Percentiles rank a stretch among this genome's conserved stretches.
Conservation (phyloP, 2,329 filamentous ascomycete species). For the Ceratocystis albifundus region DNA sequence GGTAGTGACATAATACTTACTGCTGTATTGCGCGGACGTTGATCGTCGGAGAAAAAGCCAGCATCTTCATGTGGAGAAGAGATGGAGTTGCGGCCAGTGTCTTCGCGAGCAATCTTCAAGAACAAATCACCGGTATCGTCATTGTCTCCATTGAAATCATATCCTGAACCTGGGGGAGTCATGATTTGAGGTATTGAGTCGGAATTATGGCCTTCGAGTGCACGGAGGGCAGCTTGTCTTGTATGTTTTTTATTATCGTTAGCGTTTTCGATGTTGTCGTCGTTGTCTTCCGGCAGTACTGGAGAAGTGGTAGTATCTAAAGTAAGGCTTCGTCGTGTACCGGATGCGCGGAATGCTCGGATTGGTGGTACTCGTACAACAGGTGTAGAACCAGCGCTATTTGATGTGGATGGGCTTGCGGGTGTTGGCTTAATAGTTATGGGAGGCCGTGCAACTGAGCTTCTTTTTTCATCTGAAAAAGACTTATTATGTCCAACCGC, state of each 20-base stretch:
- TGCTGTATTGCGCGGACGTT: conserved; percentile 7
- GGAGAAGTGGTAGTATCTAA: conserved; percentile 42
- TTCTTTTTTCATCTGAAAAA: conserved; percentile 39
- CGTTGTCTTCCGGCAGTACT: conserved; percentile 36
- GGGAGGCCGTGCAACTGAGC: conserved; percentile 30
- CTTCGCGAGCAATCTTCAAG: conserved; percentile 47
- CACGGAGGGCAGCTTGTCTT: conserved; percentile 41
- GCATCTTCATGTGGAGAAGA: conserved; percentile 30
- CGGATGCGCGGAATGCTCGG: conserved; percentile 45
- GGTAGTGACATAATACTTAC: conserved; percentile 34
- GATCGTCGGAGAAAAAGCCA: conserved; percentile 21
- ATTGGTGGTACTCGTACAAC: conserved; percentile 41
- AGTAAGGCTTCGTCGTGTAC: conserved; percentile 43
- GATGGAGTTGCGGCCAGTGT: conserved; percentile 33
- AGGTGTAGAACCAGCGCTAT: conserved; percentile 26
- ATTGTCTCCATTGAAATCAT: conserved; percentile 29
- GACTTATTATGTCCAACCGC: conserved; percentile 11
- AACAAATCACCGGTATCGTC: conserved; percentile 50
- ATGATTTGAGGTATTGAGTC: conserved; percentile 26
- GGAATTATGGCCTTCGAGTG: conserved; percentile 38
- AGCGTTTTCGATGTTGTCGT: conserved; percentile 34
- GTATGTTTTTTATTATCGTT: conserved; percentile 26
- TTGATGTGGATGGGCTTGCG: conserved; percentile 25
- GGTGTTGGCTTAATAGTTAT: conserved; percentile 24
- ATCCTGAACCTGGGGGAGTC: neutral